Evolutionary conservation across 2,329 filamentous ascomycete genomes (phyloP), one percentile per base, ranked within the genome.

Genomic region (Fusarium vanettenii): DNA sequence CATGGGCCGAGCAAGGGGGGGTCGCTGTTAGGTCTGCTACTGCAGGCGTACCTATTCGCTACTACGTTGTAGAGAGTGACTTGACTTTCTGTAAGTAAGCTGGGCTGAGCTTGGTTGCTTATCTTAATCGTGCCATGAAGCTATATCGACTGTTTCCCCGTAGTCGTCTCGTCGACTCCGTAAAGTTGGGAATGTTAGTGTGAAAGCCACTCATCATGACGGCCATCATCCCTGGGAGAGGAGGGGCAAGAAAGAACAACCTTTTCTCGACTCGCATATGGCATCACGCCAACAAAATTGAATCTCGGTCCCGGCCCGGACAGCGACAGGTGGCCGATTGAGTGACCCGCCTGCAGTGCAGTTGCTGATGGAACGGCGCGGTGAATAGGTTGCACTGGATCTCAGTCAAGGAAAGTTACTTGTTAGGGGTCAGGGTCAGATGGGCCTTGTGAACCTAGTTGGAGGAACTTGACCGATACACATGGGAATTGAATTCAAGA

Each of bases 1-100:
- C 60, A 79, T 79, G 73, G 68, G 64, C 67, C 69, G 73, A 79
- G 66, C 69, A 69, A 70, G 69, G 72, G 64, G 64, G 60, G 43
- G 31, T 14, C 31, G 56, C 20, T 39, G 35, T 3, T 37, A 33
- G 31, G 31, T 25, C 50, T 50, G 41, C 41, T 63, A 56, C 55
- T 33, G 41, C 50, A 33, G 50, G 27, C 48, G 29, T 43, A 68
- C 57, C 59, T 64, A 33, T 66, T 68, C 66, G 68, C 37, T 35
- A 52, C 22, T 64, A 39, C 45, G 61, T 60, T 64, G 57, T 33
- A 43, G 50, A 69, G 14, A 48, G 61, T 48, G 45, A 48, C 59
- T 57, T 31, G 29, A 31, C 39, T n/a, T 41, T 25, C 31, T 18
- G 56, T 25, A 52, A 52, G 48, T 18, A 52, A 52, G 6, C 52